A percentile compares a stretch with the other conserved stretches of the same genome.
phyloP scores from a whole-genome alignment of 2,329 filamentous ascomycete genomes.

The Xylaria sp. region DNA sequence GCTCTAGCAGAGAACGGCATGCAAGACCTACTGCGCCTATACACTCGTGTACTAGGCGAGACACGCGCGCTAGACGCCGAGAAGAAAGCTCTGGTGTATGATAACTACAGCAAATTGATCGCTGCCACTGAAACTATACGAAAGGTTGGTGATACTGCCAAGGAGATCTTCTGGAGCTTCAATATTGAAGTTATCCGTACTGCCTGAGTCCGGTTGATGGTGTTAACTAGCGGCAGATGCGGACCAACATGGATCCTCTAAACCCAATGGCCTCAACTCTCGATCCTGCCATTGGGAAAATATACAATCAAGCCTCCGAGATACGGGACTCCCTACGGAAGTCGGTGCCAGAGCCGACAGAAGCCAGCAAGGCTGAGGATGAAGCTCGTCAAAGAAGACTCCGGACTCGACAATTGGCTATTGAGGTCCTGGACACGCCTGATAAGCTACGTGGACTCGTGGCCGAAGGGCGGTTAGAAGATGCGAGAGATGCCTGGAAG shows the following conservation, averaged over 20 bases:
- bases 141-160: conserved; percentile 60
- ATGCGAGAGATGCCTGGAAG: conserved; percentile 69
- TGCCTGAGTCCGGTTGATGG: background rate
- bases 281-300: conserved; percentile 78
- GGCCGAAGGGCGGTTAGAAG: conserved; percentile 67
- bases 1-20: conserved; percentile 72
- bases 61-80: conserved; percentile 92
- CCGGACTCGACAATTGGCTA: conserved; percentile 66
- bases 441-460: conserved; percentile 68
- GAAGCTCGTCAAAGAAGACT: conserved; percentile 51
- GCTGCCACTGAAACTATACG: conserved; percentile 96
- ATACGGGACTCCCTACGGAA: conserved; percentile 65
- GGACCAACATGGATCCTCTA: conserved; percentile 81
- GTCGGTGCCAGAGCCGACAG: conserved; percentile 60
- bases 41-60: conserved; percentile 79
- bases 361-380: conserved; percentile 52
- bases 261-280: conserved; percentile 79
- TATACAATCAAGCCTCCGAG: conserved; percentile 70
- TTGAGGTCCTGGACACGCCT: conserved; percentile 71
- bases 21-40: conserved; percentile 75
- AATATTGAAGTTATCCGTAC: background rate
- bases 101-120: conserved; percentile 98
- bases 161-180: background rate
- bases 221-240: conserved; percentile 65
- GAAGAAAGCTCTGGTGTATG: conserved; percentile 96